Evolutionary conservation across 495 filamentous ascomycete genomes (phyloP), one percentile per base, ranked within the genome.

Genomic region (Penicillium crystallinum): DNA sequence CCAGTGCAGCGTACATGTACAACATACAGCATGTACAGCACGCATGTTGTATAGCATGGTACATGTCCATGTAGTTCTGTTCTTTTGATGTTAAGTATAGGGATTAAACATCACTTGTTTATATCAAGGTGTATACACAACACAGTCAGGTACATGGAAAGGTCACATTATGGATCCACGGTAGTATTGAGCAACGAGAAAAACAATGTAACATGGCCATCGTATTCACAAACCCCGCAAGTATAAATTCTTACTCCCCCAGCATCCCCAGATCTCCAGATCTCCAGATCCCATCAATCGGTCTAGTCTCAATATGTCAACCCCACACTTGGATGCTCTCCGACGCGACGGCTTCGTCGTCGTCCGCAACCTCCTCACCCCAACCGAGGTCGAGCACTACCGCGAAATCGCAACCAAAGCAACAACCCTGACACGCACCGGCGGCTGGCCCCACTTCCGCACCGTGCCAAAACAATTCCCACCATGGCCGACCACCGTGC

Each of bases 401-500:
- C 82, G 80, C 63, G 46, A 59, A 54, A 80, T 81, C 38, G 77
- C 80, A 37, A 50, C 62, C n/a, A 57, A 71, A 54, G 74, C 80
- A 18, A 83, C 81, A 35, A 58, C 67, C 14, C 71, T 77, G 46
- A 83, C 87, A 33, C 78, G 82, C 53, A 46, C 71, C 7, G 87
- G 87, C 25, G 33, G 69, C 42, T 93, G 88, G 88, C 87, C 86
- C 12, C 77, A 87, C 72, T 80, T 93, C 67, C 84, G 89, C 61
- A 90, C 86, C 3, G 81, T 91, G 17, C 87, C 86, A 44, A 91
- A 91, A 61, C 88, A 91, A 66, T 93, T 93, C 74, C 89, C 89
- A 1, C 89, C 89, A 7, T 91, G 88, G 87, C 75, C 79, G 21
- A 68, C 71, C 1, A 74, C 69, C 33, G 58, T 71, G 0, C 75